These are phyloP conservation scores for Trichocladium antarcticum DNA, from an alignment of 495 filamentous ascomycete genomes.

Conservation along the genomic window DNA sequence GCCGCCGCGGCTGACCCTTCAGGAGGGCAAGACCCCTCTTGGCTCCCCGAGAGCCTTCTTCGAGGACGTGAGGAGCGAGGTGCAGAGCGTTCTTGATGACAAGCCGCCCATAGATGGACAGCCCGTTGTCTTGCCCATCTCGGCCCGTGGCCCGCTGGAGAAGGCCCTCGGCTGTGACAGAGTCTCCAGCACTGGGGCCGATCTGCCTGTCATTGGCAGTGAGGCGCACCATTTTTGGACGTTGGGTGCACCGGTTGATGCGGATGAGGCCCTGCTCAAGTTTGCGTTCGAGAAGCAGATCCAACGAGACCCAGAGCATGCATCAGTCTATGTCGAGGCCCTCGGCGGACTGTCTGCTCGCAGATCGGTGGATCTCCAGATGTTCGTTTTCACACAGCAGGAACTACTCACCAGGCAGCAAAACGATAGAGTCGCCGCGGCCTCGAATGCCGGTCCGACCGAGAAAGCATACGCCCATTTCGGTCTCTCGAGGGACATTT, in stretches of 20 bases:
- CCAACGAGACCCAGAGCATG: constrained; percentile 8
- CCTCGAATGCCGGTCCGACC: background rate
- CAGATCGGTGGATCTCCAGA: constrained; percentile 17
- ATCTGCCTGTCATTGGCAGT: background rate
- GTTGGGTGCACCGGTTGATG: constrained; percentile 15
- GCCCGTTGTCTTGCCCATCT: constrained; percentile 13
- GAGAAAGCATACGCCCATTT: constrained; percentile 19
- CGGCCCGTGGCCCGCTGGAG: constrained; percentile 13
- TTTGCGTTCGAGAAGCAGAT: constrained; percentile 23
- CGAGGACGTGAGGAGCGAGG: constrained; percentile 27
- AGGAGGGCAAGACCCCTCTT: constrained; percentile 18
- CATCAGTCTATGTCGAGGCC: constrained; percentile 13
- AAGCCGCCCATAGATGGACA: constrained; percentile 3
- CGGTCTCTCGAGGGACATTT: constrained; percentile 3
- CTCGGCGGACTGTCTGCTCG: constrained; percentile 12
- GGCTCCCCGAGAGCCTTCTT: constrained; percentile 21
- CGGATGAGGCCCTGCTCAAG: constrained; percentile 16
- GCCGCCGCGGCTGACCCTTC: constrained; percentile 13
- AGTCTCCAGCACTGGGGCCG: background rate
- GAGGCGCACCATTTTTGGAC: constrained; percentile 6
- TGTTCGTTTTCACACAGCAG: constrained; percentile 15
- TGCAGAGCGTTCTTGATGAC: constrained; percentile 22
- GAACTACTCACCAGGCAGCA: constrained; percentile 2
- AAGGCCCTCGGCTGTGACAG: constrained; percentile 12
- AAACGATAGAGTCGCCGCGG: background rate